Evolutionary conservation across 2,329 filamentous ascomycete species (phyloP).

Genomic region (Penicillium rolfsii): DNA sequence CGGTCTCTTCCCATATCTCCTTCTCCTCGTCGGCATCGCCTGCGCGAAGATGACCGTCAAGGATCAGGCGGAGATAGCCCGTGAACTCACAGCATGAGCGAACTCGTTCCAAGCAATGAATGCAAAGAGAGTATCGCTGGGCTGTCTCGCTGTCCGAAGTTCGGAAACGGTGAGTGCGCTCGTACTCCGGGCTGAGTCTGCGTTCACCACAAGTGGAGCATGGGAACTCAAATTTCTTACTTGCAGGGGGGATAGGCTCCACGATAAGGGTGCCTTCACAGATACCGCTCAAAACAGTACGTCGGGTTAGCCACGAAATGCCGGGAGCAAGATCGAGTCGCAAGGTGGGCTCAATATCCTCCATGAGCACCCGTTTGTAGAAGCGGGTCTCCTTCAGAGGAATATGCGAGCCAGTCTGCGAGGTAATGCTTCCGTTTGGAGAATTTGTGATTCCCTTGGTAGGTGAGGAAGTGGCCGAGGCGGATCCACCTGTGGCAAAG

Average conservation of each 20-base stretch:
- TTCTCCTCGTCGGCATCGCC: slow-evolving; percentile 83
- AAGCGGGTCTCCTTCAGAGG: slow-evolving; percentile 89
- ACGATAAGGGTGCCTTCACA: slow-evolving; percentile 85
- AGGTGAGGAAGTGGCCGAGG: slow-evolving; percentile 63
- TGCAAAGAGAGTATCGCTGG: slow-evolving; percentile 86
- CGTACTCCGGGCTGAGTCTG: slow-evolving; percentile 69
- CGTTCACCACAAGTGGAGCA: slow-evolving; percentile 90
- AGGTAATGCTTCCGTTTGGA: slow-evolving; percentile 46
- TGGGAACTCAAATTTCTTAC: slow-evolving; percentile 59
- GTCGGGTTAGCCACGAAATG: slow-evolving; percentile 88
- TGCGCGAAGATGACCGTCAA: slow-evolving; percentile 87
- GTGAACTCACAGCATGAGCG: slow-evolving; percentile 91
- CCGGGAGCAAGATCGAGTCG: slow-evolving; percentile 87
- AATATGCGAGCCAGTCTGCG: slow-evolving; percentile 47
- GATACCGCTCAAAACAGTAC: slow-evolving; percentile 80
- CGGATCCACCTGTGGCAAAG: slow-evolving; percentile 49
- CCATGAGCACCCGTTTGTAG: slow-evolving; percentile 83
- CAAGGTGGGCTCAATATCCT: slow-evolving; percentile 93
- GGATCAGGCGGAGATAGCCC: slow-evolving; percentile 85
- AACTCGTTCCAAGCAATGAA: slow-evolving; percentile 80
- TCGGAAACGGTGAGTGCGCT: slow-evolving; percentile 84
- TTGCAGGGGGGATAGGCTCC: slow-evolving; percentile 73
- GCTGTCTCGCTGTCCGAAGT: slow-evolving; percentile 84
- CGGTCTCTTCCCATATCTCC: slow-evolving; percentile 91
- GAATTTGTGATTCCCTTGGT: slow-evolving; percentile 63